Conservation (phyloP, 805 yeast species). For the Kuraishia ogatae region DNA sequence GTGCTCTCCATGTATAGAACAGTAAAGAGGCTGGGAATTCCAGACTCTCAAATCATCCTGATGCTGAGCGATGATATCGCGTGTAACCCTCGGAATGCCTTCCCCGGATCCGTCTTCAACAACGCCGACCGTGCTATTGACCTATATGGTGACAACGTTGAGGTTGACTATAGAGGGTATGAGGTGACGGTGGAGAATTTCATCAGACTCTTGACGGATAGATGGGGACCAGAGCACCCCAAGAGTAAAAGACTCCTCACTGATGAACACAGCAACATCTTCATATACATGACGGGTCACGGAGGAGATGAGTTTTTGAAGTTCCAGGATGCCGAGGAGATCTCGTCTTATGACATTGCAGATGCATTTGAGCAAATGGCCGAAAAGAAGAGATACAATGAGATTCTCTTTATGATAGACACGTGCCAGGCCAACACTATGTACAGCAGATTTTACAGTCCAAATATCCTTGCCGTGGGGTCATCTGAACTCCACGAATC, state of each 20-base stretch:
- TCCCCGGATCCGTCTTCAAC: conserved; percentile 93
- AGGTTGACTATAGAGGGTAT: conserved; percentile 95
- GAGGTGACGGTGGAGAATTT: conserved; percentile 98
- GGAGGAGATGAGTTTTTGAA: conserved; percentile 97
- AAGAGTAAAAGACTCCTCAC: conserved; percentile 83
- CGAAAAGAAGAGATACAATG: conserved; percentile 91
- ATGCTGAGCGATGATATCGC: conserved; percentile 97
- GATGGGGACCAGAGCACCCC: conserved; percentile 95
- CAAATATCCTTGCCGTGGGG: conserved; percentile 88
- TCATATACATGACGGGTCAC: conserved; percentile 95
- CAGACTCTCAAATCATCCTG: conserved; percentile 92
- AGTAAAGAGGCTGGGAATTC: conserved; percentile 91
- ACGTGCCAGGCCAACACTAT: conserved; percentile 98
- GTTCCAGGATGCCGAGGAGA: conserved; percentile 98
- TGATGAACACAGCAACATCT: conserved; percentile 89
- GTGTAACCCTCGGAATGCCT: conserved; percentile 91
- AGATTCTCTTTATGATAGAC: conserved; percentile 94
- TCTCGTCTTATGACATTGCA: conserved; percentile 90
- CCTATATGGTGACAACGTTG: conserved; percentile 87
- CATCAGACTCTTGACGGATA: conserved; percentile 83
- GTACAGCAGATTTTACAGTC: conserved; percentile 88
- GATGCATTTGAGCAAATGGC: conserved; percentile 97
- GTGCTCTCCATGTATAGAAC: conserved; percentile 91
- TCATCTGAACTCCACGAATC: conserved; percentile 82
- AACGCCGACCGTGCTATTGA: conserved; percentile 89